Evolutionary conservation across 805 yeast genomes (phyloP).

Genomic region (Candida nitratophila): DNA sequence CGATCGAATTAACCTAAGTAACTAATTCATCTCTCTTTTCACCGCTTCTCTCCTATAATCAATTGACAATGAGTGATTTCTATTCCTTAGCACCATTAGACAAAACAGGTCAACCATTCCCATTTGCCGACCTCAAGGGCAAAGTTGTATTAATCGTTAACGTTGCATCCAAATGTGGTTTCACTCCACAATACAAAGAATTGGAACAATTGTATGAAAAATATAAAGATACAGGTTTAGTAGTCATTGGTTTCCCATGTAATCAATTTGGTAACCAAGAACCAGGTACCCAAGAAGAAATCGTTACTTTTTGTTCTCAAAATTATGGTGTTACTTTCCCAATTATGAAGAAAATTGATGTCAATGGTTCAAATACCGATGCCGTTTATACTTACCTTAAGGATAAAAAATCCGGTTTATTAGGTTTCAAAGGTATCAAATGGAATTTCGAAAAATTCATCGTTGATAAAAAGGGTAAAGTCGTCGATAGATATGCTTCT

Average conservation of each 20-base stretch:
- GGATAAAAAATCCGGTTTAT: constrained; percentile 43
- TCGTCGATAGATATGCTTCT: constrained; percentile 49
- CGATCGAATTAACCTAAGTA: too few relatives aligned
- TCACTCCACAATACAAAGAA: constrained; percentile 70
- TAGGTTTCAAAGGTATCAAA: constrained; percentile 62
- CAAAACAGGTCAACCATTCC: constrained; percentile 49
- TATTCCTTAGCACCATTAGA: constrained; percentile 65
- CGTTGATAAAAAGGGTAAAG: constrained; percentile 47
- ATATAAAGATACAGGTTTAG: constrained; percentile 57
- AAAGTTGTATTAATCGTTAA: constrained; percentile 80
- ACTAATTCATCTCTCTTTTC: too few relatives aligned
- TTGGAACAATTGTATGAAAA: constrained; percentile 62
- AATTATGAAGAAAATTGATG: constrained; percentile 76
- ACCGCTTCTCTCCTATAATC: too few relatives aligned
- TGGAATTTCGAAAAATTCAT: constrained; percentile 62
- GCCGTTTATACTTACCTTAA: constrained; percentile 79
- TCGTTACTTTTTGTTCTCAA: constrained; percentile 61
- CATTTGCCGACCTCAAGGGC: constrained; percentile 59
- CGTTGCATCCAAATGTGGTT: constrained; percentile 81
- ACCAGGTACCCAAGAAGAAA: constrained; percentile 62
- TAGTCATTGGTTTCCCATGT: constrained; percentile 81
- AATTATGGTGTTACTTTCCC: constrained; percentile 94
- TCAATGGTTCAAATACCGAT: constrained; percentile 77
- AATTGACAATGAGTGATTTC: constrained; percentile 24
- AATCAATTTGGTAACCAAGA: constrained; percentile 84